These are phyloP conservation scores for Scheffersomyces amazonensis DNA, from an alignment of 805 yeast species.

Conservation along the genomic window DNA sequence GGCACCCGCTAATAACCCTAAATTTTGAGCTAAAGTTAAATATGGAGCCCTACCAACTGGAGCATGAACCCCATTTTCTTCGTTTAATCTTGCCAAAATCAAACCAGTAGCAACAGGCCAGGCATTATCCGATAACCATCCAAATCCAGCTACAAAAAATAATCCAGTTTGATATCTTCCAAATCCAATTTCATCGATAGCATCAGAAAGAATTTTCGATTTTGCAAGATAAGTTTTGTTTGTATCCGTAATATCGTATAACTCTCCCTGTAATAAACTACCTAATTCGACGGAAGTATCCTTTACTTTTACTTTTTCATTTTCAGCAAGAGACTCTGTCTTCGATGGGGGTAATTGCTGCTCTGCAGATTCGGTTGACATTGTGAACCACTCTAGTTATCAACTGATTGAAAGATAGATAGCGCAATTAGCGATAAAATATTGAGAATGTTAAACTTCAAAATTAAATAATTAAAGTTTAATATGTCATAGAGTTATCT, in stretches of 20 bases:
- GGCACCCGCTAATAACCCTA: constrained; percentile 30
- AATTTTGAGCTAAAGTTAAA: constrained; percentile 43
- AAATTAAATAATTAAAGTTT: too few species aligned
- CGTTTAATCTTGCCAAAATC: constrained; percentile 27
- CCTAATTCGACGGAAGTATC: neutral
- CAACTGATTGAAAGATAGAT: too few species aligned
- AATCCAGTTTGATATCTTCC: constrained; percentile 47
- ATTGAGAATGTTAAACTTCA: too few species aligned
- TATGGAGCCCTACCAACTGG: constrained; percentile 32
- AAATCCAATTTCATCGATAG: constrained; percentile 37
- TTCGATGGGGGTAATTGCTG: too few species aligned
- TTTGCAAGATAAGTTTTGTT: constrained; percentile 18
- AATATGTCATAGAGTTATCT: too few species aligned
- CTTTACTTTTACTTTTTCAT: neutral
- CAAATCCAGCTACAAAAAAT: constrained; percentile 56
- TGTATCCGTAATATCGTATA: constrained; percentile 7
- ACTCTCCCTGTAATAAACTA: neutral
- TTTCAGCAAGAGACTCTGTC: too few species aligned
- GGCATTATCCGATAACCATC: constrained; percentile 49
- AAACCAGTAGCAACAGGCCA: constrained; percentile 38
- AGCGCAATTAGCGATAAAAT: too few species aligned
- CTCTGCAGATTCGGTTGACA: too few species aligned
- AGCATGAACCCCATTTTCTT: constrained; percentile 33
- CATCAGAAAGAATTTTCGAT: constrained; percentile 19
- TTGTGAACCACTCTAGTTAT: too few species aligned